Evolutionary conservation across 2,329 filamentous ascomycete species (phyloP).

Genomic region (Venturia effusa): DNA sequence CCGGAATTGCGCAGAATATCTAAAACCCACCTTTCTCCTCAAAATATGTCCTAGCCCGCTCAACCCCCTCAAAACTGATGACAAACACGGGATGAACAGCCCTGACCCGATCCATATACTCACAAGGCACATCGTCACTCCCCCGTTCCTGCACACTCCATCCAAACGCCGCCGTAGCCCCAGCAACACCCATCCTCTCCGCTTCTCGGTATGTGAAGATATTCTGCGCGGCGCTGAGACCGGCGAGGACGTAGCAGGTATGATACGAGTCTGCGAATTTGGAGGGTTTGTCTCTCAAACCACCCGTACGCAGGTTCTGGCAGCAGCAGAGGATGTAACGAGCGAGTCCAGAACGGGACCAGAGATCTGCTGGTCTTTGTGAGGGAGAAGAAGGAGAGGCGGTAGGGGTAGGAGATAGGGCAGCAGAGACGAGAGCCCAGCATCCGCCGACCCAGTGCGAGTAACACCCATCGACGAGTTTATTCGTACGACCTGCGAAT

Average conservation of each 20-base stretch:
- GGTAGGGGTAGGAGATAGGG: constrained; percentile 28
- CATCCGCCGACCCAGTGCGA: constrained; percentile 95
- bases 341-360: constrained; percentile 73
- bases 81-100: constrained; percentile 77
- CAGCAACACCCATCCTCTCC: constrained; percentile 12
- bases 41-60: constrained; percentile 56
- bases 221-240: constrained; percentile 74
- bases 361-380: constrained; percentile 40
- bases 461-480: constrained; percentile 96
- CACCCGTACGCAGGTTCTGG: constrained; percentile 64
- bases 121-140: constrained; percentile 48
- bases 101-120: constrained; percentile 57
- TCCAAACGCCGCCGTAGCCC: constrained; percentile 7
- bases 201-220: constrained; percentile 33
- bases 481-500: constrained; percentile 89
- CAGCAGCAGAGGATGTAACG: constrained; percentile 86
- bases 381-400: constrained; percentile 12
- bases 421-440: constrained; percentile 83
- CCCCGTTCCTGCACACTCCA: constrained; percentile 22
- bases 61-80: constrained; percentile 60
- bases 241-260: constrained; percentile 81
- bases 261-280: constrained; percentile 88
- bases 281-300: constrained; percentile 85
- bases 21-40: constrained; percentile 46
- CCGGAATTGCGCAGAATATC: not conserved